These are phyloP conservation scores for Macrocystidia cucumis DNA, from an alignment of 1,284 basidiomycete genomes.

Conservation along the genomic window DNA sequence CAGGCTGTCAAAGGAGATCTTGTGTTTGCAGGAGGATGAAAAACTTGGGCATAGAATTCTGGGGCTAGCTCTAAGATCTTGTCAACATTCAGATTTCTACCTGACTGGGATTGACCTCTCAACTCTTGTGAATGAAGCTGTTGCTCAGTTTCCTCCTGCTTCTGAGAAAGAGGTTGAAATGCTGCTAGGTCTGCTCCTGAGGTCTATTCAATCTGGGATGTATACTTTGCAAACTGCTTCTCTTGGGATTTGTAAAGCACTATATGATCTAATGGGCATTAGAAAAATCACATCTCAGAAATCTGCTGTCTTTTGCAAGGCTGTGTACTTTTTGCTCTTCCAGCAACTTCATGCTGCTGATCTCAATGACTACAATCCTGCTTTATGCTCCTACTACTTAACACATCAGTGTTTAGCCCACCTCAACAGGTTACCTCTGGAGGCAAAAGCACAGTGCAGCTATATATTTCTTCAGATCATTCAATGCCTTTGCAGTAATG, in stretches of 20 bases:
- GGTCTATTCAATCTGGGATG: background rate
- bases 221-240: background rate
- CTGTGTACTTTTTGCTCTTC: background rate
- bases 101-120: background rate
- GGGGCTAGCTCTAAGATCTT: background rate
- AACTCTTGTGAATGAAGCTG: background rate
- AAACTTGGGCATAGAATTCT: conserved; percentile 1
- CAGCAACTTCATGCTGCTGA: background rate
- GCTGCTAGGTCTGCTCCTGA: background rate
- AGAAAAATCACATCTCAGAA: conserved; percentile 1
- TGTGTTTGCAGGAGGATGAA: background rate
- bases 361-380: conserved; percentile 1
- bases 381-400: conserved; percentile 1
- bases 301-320: conserved; percentile 1
- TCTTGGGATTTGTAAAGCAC: background rate
- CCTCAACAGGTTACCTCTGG: background rate
- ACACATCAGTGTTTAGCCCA: conserved; percentile 1
- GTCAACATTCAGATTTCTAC: conserved; percentile 1
- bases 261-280: background rate
- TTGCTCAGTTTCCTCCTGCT: background rate
- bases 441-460: background rate
- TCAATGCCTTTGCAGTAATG: conserved; percentile 2
- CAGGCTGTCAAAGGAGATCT: background rate
- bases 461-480: conserved; percentile 1
- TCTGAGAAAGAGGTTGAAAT: background rate